A percentile compares a stretch with the other conserved stretches of the same genome.
phyloP scores from a whole-genome alignment of 495 filamentous ascomycete genomes.

The Haplographium delicatum region DNA sequence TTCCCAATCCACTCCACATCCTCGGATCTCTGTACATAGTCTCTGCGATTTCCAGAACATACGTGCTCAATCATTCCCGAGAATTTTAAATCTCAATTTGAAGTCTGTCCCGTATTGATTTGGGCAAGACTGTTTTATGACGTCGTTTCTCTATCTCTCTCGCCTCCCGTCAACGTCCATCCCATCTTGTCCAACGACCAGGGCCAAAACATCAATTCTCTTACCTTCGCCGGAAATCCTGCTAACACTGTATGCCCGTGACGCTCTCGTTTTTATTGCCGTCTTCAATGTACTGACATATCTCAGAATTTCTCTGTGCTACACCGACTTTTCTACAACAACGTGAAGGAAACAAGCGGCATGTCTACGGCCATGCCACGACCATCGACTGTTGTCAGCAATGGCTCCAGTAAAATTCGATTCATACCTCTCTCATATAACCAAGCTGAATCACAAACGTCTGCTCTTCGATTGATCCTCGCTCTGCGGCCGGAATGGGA shows the following conservation, averaged over 20 bases:
- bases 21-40: neutral
- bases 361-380: conserved; percentile 4
- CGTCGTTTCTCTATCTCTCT: neutral
- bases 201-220: neutral
- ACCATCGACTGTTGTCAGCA: neutral
- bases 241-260: too few relatives aligned
- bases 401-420: conserved; percentile 28
- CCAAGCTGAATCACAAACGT: conserved; percentile 65
- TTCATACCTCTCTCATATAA: conserved; percentile 72
- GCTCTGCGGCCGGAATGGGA: conserved; percentile 82
- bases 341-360: neutral
- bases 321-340: conserved; percentile 20
- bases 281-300: neutral
- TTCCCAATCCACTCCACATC: neutral
- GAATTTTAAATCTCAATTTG: neutral
- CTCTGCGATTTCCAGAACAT: neutral
- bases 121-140: conserved; percentile 3
- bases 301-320: neutral
- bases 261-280: too few relatives aligned
- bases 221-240: neutral
- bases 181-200: neutral
- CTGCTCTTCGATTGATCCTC: conserved; percentile 72
- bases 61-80: neutral
- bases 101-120: neutral
- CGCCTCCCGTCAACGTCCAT: neutral